A percentile compares a stretch with the other conserved stretches of the same genome.
Evolutionary conservation across 148 eudicot species (phyloP).

Genomic region (Vaccinium vitisidaea): DNA sequence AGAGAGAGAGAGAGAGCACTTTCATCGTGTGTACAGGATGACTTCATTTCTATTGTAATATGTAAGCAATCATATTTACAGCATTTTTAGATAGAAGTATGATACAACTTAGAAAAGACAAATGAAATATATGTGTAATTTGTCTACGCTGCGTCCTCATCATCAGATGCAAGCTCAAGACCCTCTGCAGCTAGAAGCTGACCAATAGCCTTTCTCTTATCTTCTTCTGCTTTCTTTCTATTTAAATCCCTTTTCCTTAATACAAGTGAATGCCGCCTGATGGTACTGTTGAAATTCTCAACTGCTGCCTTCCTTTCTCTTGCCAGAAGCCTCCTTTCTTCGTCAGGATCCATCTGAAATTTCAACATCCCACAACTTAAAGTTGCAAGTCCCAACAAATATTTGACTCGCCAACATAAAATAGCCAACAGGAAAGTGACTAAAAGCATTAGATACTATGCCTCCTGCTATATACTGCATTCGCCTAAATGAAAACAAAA

Average conservation of each 20-base stretch:
- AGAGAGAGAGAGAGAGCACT: too few relatives aligned
- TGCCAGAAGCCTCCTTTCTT: conserved; percentile 77
- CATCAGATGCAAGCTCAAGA: conserved; percentile 76
- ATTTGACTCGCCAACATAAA: neutral
- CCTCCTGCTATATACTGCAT: too few relatives aligned
- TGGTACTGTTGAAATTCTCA: conserved; percentile 67
- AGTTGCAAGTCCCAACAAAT: neutral
- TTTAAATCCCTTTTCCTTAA: conserved; percentile 78
- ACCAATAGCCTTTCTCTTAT: conserved; percentile 57
- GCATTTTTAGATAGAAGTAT: neutral
- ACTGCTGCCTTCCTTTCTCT: conserved; percentile 78
- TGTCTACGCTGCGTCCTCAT: conserved; percentile 36
- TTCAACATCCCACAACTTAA: neutral
- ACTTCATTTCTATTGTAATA: neutral
- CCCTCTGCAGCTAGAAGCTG: conserved; percentile 92
- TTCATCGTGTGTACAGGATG: neutral
- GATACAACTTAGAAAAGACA: neutral
- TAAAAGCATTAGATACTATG: neutral
- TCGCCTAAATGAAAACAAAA: neutral
- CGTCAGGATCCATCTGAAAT: conserved; percentile 86
- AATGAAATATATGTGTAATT: neutral
- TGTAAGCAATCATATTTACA: conserved; percentile 1
- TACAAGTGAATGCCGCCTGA: conserved; percentile 84
- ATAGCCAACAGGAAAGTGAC: neutral
- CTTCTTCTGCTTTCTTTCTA: conserved; percentile 87